Conservation (phyloP, 2,329 filamentous ascomycete species). For the Claviceps cyperi region DNA sequence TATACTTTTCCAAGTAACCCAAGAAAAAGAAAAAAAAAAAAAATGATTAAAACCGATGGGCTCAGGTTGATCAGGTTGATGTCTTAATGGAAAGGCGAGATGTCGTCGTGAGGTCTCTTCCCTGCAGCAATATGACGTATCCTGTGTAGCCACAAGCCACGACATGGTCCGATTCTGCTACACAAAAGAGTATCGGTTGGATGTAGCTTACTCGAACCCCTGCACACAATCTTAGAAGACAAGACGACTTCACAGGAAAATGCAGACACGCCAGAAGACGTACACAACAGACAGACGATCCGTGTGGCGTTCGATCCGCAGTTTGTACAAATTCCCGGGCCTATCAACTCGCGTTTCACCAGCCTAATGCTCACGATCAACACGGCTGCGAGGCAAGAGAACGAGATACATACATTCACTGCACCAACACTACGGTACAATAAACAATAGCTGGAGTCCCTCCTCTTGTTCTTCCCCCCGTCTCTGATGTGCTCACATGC, state of each 20-base stretch:
- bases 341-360: not conserved
- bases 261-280: not conserved
- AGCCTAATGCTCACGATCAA: not conserved
- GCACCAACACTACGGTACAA: not conserved
- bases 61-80: too few relatives aligned
- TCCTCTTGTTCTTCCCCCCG: not conserved
- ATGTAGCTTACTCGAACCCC: too few relatives aligned
- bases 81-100: not conserved
- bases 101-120: not conserved
- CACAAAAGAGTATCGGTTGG: too few relatives aligned
- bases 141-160: not conserved
- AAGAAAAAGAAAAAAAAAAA: too few relatives aligned
- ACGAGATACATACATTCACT: not conserved
- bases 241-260: not conserved
- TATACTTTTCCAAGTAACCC: too few relatives aligned
- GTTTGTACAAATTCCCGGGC: not conserved
- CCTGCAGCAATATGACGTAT: not conserved
- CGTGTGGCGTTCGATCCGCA: not conserved
- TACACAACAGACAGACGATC: not conserved
- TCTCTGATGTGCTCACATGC: not conserved
- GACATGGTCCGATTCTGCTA: not conserved
- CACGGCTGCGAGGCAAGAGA: not conserved
- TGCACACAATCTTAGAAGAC: too few relatives aligned
- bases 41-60: too few relatives aligned
- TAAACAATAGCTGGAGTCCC: not conserved